Base-by-base conservation (phyloP, 345 rosid genomes). In the Gossypium mustelinum region DNA sequence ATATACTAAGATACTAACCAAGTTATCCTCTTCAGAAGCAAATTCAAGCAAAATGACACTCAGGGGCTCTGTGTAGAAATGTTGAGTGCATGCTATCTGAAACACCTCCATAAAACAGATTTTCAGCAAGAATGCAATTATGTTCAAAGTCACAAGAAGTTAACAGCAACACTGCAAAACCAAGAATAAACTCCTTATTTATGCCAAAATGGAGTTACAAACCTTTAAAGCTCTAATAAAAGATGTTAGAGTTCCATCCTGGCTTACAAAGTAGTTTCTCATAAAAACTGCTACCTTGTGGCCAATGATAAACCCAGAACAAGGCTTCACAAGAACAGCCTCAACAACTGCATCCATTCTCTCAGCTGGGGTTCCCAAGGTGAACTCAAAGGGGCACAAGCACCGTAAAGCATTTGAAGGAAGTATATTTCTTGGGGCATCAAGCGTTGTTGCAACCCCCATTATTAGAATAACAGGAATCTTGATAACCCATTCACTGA, bases 201-300 rank as follows among this genome's bases (percentile, higher is more conserved):
- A 68, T n/a, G 64, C 22, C 43, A 68, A 54, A 34, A 67, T 70
- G 45, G 51, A 59, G 73, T 77, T 73, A 65, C 84, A 22, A 68
- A 94, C 98, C 99, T 95, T 95, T 68, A 95, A 82, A 73, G 96
- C 88, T 87, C 92, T 89, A 62, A 91, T 76, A 77, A 95, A 93
- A 64, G 98, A 87, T 76, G 94, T 91, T 70, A 93, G 70, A 7
- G 98, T 90, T 77, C 99, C 99, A 87, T 92, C 98, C 76, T 89
- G 93, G 78, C 82, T 86, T 71, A 77, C 73, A 80, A 95, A 93
- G 81, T 93, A 90, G 78, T 85, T 90, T 81, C 92, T 90, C 91
- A 93, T 51, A 81, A 89, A 87, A 73, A 70, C 81, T 54, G 94
- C 92, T 70, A 93, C 93, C 74, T 86, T 86, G 75, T 92, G 89